Percentiles rank a stretch among this genome's conserved stretches.
These are phyloP conservation scores for Teunomyces funiuensis DNA, from an alignment of 805 yeast genomes.

Conservation along the genomic window DNA sequence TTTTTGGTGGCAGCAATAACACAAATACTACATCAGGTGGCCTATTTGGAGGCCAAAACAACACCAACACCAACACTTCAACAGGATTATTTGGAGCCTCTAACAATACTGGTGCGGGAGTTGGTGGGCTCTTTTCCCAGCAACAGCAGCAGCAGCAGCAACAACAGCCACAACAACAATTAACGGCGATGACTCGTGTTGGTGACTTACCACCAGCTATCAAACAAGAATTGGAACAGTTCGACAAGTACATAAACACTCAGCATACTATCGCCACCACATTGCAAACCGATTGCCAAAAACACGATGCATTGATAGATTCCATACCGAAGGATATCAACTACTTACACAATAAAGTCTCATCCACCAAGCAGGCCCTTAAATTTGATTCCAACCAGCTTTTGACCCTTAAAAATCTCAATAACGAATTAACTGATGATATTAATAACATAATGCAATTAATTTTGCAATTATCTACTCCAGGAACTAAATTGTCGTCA, in stretches of 20 bases:
- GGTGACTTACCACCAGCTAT: conserved; percentile 72
- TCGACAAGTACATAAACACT: conserved; percentile 69
- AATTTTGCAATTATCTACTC: conserved; percentile 49
- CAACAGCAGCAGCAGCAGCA: conserved; percentile 38
- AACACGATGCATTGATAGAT: conserved; percentile 61
- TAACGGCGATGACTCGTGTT: conserved; percentile 74
- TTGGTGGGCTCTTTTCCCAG: conserved; percentile 9
- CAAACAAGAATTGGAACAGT: conserved; percentile 65
- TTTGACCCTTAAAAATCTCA: conserved; percentile 31
- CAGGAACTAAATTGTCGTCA: conserved; percentile 58
- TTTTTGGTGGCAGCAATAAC: conserved; percentile 10
- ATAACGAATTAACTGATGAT: conserved; percentile 46
- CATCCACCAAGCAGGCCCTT: conserved; percentile 65
- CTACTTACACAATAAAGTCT: conserved; percentile 59
- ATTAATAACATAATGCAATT: conserved; percentile 54
- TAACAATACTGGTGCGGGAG: not conserved
- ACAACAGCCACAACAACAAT: conserved; percentile 45
- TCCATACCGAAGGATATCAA: conserved; percentile 74
- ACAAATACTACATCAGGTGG: conserved; percentile 13
- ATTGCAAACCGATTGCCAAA: conserved; percentile 57
- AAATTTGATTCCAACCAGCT: conserved; percentile 45
- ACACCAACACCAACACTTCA: conserved; percentile 8
- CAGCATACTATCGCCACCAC: conserved; percentile 74
- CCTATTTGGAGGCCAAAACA: conserved; percentile 9
- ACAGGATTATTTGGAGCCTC: conserved; percentile 10